Conservation (phyloP, 441 rosid genomes). For the Adansonia rubrostipa region DNA sequence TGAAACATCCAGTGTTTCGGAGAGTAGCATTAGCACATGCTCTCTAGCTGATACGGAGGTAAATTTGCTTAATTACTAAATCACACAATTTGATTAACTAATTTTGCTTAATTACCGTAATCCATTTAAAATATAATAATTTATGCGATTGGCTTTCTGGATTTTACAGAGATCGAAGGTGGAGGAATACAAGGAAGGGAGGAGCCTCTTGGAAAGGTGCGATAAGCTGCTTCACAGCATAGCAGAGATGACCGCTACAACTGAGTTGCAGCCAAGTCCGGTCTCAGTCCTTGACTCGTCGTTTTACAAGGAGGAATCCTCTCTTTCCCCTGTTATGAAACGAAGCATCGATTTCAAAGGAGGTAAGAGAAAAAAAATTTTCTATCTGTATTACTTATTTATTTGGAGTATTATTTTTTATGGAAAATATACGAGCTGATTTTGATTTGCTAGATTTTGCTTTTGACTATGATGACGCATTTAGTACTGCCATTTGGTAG, state of each 20-base stretch:
- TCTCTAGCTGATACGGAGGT: constrained; percentile 69
- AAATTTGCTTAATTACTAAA: constrained; percentile 4
- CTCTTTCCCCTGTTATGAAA: constrained; percentile 81
- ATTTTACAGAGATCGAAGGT: constrained; percentile 53
- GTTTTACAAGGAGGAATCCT: constrained; percentile 76
- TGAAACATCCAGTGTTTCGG: constrained; percentile 58
- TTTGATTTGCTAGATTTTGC: constrained; percentile 17
- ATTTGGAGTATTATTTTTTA: not conserved
- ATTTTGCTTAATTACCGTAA: not conserved
- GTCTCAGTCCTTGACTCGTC: constrained; percentile 89
- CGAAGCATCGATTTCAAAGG: constrained; percentile 81
- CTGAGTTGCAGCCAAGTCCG: constrained; percentile 86
- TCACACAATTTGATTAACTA: not conserved
- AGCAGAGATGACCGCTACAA: constrained; percentile 70
- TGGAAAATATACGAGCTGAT: not conserved
- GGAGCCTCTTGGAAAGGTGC: constrained; percentile 76
- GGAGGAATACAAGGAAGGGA: constrained; percentile 71
- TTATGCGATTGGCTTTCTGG: not conserved
- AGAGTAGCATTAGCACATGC: constrained; percentile 49
- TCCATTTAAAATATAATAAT: not conserved
- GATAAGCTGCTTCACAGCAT: constrained; percentile 84
- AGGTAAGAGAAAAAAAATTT: constrained; percentile 10
- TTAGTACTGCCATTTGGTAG: not conserved
- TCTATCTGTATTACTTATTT: not conserved
- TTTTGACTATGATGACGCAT: constrained; percentile 31